Evolutionary conservation across 306 rosid genomes (phyloP).

Genomic region (Comarum palustre): DNA sequence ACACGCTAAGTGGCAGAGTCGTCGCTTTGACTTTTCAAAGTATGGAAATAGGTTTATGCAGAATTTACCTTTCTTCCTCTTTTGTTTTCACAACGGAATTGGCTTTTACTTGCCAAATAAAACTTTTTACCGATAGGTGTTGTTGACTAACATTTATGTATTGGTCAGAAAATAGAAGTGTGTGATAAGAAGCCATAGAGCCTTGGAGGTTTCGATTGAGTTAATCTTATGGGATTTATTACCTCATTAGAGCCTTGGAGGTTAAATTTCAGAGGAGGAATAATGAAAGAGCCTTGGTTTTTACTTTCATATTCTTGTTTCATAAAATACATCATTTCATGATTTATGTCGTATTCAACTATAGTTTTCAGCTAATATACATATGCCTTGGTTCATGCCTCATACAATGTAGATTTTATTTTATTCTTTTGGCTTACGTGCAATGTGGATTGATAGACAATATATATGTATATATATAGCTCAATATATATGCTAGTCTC

Average conservation of each 20-base stretch:
- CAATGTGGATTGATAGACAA: neutral
- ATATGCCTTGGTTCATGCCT: no score
- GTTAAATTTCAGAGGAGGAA: neutral
- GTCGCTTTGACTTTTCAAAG: neutral
- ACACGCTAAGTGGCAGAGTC: conserved; percentile 14
- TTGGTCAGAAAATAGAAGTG: neutral
- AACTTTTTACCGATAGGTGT: neutral
- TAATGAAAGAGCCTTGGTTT: neutral
- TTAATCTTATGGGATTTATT: neutral
- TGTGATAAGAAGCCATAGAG: no score
- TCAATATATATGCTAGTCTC: neutral
- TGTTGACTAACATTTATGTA: neutral
- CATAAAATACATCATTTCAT: neutral
- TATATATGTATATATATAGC: neutral
- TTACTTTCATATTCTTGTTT: neutral
- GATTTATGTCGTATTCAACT: neutral
- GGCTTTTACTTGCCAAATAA: neutral
- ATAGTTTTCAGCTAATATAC: neutral
- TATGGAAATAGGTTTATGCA: neutral
- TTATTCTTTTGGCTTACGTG: neutral
- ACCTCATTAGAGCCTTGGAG: neutral
- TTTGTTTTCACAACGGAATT: neutral
- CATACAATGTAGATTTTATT: neutral
- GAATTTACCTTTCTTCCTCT: neutral
- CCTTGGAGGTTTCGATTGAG: neutral